Evolutionary conservation across 108 stramenopile genomes (phyloP).

Genomic region (Epithemia pelagica): DNA sequence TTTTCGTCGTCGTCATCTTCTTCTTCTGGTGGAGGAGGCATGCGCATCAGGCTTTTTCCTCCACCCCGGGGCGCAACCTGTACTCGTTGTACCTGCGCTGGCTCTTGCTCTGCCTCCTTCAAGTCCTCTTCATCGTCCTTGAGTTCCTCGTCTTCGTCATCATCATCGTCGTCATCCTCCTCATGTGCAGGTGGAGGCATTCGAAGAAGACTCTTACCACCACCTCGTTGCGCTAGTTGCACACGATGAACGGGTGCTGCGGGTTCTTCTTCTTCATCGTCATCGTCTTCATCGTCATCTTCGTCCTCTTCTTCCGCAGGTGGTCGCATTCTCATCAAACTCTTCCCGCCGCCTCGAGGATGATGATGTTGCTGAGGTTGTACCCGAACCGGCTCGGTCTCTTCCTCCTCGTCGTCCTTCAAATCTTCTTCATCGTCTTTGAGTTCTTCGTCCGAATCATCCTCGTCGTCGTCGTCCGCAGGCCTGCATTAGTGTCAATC

Average conservation of each 20-base stretch:
- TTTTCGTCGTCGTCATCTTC: conserved; percentile 48
- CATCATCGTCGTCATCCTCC: conserved; percentile 43
- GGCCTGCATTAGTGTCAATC: neutral
- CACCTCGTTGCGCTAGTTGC: conserved; percentile 33
- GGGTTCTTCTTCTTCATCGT: conserved; percentile 27
- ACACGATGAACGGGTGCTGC: conserved; percentile 11
- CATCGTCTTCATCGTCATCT: conserved; percentile 35
- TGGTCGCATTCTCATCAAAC: conserved; percentile 36
- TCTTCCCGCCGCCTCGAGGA: conserved; percentile 54
- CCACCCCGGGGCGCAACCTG: conserved; percentile 37
- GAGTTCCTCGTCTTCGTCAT: conserved; percentile 18
- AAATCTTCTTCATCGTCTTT: conserved; percentile 19
- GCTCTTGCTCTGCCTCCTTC: conserved; percentile 20
- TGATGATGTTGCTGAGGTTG: conserved; percentile 19
- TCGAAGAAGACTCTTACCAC: conserved; percentile 52
- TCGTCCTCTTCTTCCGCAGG: conserved; percentile 39
- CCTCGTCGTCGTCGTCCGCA: conserved; percentile 4
- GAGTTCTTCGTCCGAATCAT: conserved; percentile 12
- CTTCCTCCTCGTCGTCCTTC: conserved; percentile 30
- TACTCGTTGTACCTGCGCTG: conserved; percentile 19
- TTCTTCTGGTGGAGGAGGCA: conserved; percentile 27
- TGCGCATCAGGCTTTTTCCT: conserved; percentile 50
- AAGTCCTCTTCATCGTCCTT: conserved; percentile 31
- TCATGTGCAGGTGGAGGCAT: conserved; percentile 27
- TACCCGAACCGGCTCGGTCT: neutral